Evolutionary conservation across 345 rosid genomes (phyloP), one percentile per base, ranked within the genome.

Genomic region (Hypericum androsaemum): DNA sequence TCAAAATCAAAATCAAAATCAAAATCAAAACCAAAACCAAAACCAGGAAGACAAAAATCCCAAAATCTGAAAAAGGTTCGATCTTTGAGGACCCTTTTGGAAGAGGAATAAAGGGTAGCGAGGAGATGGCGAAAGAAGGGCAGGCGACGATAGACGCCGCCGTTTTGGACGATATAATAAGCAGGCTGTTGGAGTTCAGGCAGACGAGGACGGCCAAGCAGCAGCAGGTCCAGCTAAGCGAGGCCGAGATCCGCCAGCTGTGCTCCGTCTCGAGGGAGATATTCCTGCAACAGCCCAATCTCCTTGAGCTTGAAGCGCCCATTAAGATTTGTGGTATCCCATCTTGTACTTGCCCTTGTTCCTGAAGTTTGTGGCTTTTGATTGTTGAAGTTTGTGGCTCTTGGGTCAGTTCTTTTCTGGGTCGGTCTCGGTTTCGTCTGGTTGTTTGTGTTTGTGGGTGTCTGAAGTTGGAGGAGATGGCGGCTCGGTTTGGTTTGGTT

Each of bases 271-370:
- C 97, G 39, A 63, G 64, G 59, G 81, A 84, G 62, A 79, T 88
- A 54, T 88, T 88, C 36, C 88, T 88, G 64, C 82, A 80, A 11
- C 97, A 88, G 58, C 90, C 97, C 39, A 84, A 71, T 69, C 94
- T 88, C 52, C 97, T 88, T 39, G 94, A 84, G 57, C 94, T 88
- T 48, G 82, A 79, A 58, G 90, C 96, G 37, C 96, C 97, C 50
- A 82, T 88, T 74, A 84, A 88, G 97, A 82, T 88, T 82, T 88
- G 97, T 50, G 97, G 95, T 88, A 71, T 28, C 37, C 15, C 38
- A 9, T 41, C 11, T 8, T 10, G 13, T 52, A 22, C 39, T 47
- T 8, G 37, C 15, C 5, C 17, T 0, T 15, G 40, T 11, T 57
- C 10, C 2, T 8, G 22, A 16, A 39, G 17, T 41, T 6, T 43